phyloP scores from a whole-genome alignment of 306 rosid species.

The Lithocarpus polystachyus region DNA sequence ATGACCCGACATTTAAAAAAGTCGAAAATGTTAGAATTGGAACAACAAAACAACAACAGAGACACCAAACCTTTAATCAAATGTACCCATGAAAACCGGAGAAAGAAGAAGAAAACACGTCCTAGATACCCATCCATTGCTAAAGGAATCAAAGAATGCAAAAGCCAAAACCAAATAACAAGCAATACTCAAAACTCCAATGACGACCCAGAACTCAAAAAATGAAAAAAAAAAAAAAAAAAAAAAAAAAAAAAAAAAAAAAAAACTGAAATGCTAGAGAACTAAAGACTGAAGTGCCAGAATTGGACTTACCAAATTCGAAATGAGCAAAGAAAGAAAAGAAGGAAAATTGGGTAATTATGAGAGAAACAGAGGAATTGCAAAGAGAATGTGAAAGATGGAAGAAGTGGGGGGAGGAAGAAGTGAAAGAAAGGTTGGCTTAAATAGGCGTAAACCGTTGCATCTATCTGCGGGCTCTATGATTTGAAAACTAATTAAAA shows the following conservation, averaged over 20 bases:
- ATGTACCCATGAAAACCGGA: not conserved
- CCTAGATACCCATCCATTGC: not conserved
- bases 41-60: not conserved
- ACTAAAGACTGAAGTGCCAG: not conserved
- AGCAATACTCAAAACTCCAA: not conserved
- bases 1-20: not conserved
- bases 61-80: not conserved
- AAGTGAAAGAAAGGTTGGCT: constrained; percentile 23
- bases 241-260: not conserved
- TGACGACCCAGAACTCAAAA: constrained; percentile 11
- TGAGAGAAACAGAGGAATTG: not conserved
- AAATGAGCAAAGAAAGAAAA: constrained; percentile 5
- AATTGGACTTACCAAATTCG: constrained; percentile 38
- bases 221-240: constrained; percentile 2
- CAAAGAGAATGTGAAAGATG: not conserved
- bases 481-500: constrained; percentile 10
- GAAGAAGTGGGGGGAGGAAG: constrained; percentile 58
- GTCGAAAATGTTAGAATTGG: not conserved
- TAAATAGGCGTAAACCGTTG: constrained; percentile 49
- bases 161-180: not conserved
- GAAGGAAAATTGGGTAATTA: not conserved
- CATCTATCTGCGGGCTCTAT: constrained; percentile 6
- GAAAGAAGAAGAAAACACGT: not conserved
- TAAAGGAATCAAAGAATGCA: not conserved
- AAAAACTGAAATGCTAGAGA: constrained; percentile 17